Percentiles rank a stretch among this genome's conserved stretches.
Conservation (phyloP, 2,329 filamentous ascomycete species). For the Nakataea oryzae region DNA sequence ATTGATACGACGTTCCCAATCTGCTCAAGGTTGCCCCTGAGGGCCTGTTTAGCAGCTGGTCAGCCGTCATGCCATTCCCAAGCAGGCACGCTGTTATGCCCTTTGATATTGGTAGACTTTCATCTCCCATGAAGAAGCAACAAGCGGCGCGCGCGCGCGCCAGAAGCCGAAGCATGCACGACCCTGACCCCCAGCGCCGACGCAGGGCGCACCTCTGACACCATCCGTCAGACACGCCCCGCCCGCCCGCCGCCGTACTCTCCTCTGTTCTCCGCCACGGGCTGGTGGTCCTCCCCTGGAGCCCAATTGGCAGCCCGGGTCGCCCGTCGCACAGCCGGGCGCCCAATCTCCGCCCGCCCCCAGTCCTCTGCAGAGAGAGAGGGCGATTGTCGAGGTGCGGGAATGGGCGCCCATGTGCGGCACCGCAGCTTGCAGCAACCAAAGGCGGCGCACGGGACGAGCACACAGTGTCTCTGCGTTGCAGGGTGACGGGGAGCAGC, state of each 20-base stretch:
- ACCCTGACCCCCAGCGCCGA: background rate
- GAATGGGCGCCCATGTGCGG: too few species aligned
- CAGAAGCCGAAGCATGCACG: background rate
- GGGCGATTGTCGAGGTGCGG: background rate
- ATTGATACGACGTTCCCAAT: background rate
- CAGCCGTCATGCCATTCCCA: too few species aligned
- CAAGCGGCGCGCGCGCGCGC: too few species aligned
- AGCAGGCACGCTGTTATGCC: background rate
- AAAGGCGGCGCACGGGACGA: background rate
- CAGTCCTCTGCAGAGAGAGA: background rate
- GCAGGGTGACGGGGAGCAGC: background rate
- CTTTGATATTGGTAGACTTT: background rate
- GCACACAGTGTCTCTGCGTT: background rate
- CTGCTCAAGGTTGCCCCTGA: background rate
- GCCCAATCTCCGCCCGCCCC: background rate
- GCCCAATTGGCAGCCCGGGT: background rate
- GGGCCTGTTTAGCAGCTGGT: background rate
- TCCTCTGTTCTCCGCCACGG: background rate
- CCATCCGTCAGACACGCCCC: background rate
- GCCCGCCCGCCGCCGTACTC: too few species aligned
- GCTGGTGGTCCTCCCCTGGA: background rate
- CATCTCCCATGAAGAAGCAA: background rate
- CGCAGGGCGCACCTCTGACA: background rate
- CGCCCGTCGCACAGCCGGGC: background rate
- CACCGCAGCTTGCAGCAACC: background rate